Percentiles rank a stretch among this genome's conserved stretches.
Conservation (phyloP, 169 alveolate species). For the Plasmodium gaboni region DNA sequence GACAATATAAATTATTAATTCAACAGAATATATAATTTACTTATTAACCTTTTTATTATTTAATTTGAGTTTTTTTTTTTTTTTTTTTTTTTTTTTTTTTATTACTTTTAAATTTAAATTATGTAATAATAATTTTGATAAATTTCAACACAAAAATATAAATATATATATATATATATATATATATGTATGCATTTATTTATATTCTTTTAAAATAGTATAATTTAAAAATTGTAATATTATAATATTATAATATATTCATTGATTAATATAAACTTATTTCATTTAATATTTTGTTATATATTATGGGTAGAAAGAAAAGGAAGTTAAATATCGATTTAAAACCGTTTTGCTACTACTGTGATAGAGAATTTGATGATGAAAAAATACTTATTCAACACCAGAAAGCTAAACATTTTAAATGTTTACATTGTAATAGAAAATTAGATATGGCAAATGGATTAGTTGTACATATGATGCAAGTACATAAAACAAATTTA, state of each 20-base stretch:
- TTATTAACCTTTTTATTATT: too few species aligned
- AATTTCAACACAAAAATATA: too few species aligned
- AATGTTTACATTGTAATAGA: conserved; percentile 95
- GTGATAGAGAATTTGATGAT: conserved; percentile 97
- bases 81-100: too few species aligned
- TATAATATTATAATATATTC: neutral
- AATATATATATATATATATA: neutral
- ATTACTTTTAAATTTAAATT: too few species aligned
- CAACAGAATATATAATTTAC: too few species aligned
- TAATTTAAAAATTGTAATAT: too few species aligned
- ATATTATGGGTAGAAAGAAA: conserved; percentile 95
- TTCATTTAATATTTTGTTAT: too few species aligned
- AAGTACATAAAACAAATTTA: conserved; percentile 94
- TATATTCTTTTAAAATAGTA: neutral
- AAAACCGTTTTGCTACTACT: conserved; percentile 98
- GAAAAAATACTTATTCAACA: conserved; percentile 97
- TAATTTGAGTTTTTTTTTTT: too few species aligned
- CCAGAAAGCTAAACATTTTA: conserved; percentile 98
- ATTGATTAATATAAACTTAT: neutral
- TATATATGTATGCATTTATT: neutral
- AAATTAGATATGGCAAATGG: conserved; percentile 97
- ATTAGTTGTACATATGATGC: conserved; percentile 91
- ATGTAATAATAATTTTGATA: too few species aligned
- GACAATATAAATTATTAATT: too few species aligned
- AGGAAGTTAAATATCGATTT: conserved; percentile 91